phyloP scores from a whole-genome alignment of 257 asterid species.

The Solanum peruvianum region DNA sequence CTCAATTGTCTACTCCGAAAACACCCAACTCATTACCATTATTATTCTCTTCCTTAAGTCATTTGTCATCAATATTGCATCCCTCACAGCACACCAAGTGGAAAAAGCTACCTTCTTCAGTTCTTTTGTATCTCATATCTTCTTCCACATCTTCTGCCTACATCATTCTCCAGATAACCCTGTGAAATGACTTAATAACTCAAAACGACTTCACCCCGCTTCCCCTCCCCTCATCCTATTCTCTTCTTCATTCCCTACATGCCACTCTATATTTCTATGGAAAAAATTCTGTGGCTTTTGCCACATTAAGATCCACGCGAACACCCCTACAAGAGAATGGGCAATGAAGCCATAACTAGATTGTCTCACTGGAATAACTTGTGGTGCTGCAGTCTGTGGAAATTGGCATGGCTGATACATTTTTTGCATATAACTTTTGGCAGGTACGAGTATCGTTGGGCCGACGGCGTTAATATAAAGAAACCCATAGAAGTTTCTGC shows the following conservation, averaged over 20 bases:
- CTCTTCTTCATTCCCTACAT: neutral
- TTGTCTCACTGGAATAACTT: neutral
- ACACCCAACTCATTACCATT: neutral
- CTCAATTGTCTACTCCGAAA: neutral
- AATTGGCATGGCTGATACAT: neutral
- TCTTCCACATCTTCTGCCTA: neutral
- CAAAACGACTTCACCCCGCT: neutral
- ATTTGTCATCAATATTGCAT: neutral
- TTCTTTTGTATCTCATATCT: neutral
- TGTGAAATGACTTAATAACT: neutral
- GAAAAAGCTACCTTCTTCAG: neutral
- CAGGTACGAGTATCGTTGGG: conserved; percentile 91
- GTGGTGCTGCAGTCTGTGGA: neutral
- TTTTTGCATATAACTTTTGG: neutral
- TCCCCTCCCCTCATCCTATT: neutral
- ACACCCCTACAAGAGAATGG: neutral
- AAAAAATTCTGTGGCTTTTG: neutral
- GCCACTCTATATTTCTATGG: neutral
- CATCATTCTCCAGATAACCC: neutral
- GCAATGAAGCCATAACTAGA: neutral
- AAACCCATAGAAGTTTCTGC: conserved; percentile 92
- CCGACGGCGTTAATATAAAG: conserved; percentile 78
- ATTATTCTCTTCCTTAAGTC: neutral
- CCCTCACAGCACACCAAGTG: neutral
- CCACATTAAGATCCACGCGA: neutral